phyloP scores from a whole-genome alignment of 78 protist genomes.

The Dictyostelium firmibasis region DNA sequence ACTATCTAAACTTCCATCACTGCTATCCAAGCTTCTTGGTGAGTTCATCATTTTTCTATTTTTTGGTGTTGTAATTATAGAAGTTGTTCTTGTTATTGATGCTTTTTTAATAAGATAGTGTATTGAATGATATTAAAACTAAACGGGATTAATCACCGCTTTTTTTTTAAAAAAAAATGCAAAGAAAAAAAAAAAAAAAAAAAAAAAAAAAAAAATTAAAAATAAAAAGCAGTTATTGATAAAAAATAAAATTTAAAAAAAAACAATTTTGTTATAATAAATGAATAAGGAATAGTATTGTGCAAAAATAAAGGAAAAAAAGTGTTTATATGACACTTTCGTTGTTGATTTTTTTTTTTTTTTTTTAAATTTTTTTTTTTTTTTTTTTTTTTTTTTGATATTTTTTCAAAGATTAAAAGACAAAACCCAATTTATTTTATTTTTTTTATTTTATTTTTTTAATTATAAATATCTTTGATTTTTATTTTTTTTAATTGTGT shows the following conservation, averaged over 20 bases:
- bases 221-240: background rate
- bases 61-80: background rate
- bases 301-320: too few relatives aligned
- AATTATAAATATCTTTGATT: background rate
- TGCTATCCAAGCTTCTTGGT: constrained; percentile 1
- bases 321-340: background rate
- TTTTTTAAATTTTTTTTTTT: background rate
- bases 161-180: background rate
- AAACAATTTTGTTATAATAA: background rate
- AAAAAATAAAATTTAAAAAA: background rate
- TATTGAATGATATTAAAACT: too few relatives aligned
- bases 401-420: background rate
- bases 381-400: background rate
- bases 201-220: background rate
- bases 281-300: too few relatives aligned
- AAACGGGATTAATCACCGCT: background rate
- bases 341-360: background rate
- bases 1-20: constrained; percentile 19
- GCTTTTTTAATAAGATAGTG: too few relatives aligned
- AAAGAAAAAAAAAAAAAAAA: background rate
- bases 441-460: background rate
- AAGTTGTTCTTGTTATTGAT: background rate
- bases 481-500: background rate
- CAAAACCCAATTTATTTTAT: background rate
- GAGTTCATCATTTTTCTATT: constrained; percentile 3